Evolutionary conservation across 495 filamentous ascomycete species (phyloP), one percentile per base, ranked within the genome.

Genomic region (Aspergillus panamensis): DNA sequence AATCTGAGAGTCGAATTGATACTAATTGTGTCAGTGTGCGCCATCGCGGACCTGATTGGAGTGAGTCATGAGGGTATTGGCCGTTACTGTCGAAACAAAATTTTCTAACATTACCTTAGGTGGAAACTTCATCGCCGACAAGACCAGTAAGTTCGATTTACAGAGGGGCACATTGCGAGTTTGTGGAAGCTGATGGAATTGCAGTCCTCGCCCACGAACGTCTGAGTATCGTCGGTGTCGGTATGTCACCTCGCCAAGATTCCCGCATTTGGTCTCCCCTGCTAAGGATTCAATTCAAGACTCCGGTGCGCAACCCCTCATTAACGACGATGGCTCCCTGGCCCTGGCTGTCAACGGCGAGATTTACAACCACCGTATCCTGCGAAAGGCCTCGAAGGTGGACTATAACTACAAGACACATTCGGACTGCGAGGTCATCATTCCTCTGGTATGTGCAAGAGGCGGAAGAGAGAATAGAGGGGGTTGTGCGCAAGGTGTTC

Each of bases 11-110:
- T 33, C 66, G 55, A 51, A 42, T 66, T 64, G 68, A 72, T 73
- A 69, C 74, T 74, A 76, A 71, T 73, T 69, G 54, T 67, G 63
- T 62, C 70, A 96, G 91, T 72, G 85, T 96, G 65, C 91, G 94
- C 64, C 94, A 98, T 74, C 88, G 94, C 73, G 95, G 94, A 66
- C 94, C 95, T 62, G 94, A 98, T 82, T 97, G 94, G 94, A 97
- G 92, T 96, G 77, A 88, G 91, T 78, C 74, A 77, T 62, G 50
- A 20, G 17, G 62, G 44, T 35, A 44, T 59, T 20, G 50, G 48
- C 19, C n/a, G 49, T 35, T 9, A 16, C 40, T 10, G 55, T 21
- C 40, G 40, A 32, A 48, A 56, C 39, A 55, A 20, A 47, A 56
- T 57, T 21, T 51, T 61, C 61, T 60, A 48, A 59, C 49, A 61